Conservation (phyloP, 805 yeast genomes). For the Spathaspora boniae region DNA sequence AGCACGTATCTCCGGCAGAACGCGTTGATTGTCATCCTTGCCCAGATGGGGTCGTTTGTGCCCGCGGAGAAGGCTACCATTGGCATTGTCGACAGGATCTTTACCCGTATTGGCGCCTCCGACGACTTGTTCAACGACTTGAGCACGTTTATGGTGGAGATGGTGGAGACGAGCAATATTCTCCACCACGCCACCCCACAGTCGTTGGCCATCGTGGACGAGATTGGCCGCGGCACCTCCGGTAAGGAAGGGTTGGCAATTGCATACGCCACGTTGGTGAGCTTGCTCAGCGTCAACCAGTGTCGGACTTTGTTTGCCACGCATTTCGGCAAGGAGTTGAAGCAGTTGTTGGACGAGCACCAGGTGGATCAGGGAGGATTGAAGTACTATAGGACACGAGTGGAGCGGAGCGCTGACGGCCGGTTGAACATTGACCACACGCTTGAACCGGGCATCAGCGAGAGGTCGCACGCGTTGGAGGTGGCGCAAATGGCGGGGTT, state of each 20-base stretch:
- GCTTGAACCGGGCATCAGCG: constrained; percentile 64
- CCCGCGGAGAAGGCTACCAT: constrained; percentile 61
- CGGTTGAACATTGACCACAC: constrained; percentile 50
- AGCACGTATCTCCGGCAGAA: constrained; percentile 73
- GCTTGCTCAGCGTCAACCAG: constrained; percentile 49
- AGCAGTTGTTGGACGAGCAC: constrained; percentile 32
- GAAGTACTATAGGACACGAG: constrained; percentile 31
- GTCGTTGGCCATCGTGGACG: constrained; percentile 69
- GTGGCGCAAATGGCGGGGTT: constrained; percentile 80
- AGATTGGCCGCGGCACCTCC: constrained; percentile 84
- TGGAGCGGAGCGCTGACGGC: constrained; percentile 13
- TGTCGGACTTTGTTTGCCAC: constrained; percentile 87
- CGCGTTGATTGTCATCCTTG: constrained; percentile 66
- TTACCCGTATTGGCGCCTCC: constrained; percentile 82
- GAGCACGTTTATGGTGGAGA: constrained; percentile 85
- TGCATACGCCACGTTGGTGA: constrained; percentile 70
- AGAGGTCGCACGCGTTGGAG: constrained; percentile 69
- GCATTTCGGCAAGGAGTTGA: constrained; percentile 55
- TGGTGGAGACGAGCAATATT: constrained; percentile 64
- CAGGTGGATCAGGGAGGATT: constrained; percentile 23
- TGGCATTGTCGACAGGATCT: constrained; percentile 72
- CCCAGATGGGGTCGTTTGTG: constrained; percentile 71
- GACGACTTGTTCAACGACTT: constrained; percentile 74
- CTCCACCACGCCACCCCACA: constrained; percentile 50
- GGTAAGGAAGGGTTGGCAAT: constrained; percentile 81